Evolutionary conservation across 345 rosid species (phyloP).

Genomic region (Durio zibethinus): DNA sequence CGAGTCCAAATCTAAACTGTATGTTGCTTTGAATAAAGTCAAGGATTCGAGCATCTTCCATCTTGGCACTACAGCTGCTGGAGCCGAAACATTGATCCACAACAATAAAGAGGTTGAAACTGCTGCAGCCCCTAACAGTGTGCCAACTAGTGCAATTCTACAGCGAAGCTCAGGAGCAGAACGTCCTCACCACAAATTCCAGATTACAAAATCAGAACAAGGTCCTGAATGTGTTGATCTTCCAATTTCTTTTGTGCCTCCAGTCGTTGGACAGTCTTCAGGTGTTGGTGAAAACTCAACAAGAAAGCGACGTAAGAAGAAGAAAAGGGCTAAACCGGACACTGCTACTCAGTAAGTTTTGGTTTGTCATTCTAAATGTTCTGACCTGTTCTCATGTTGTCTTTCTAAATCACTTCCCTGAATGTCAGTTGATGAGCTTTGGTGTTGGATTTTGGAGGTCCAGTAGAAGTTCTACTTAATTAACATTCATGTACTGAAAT

Average conservation of each 20-base stretch:
- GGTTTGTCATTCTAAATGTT: neutral
- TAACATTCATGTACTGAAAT: neutral
- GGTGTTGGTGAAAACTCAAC: slow-evolving; percentile 1
- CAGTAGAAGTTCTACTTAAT: neutral
- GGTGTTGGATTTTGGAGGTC: neutral
- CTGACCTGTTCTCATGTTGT: neutral
- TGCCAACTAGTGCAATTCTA: slow-evolving; percentile 6
- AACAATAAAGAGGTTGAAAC: neutral
- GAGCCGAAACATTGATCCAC: neutral
- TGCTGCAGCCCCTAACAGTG: neutral
- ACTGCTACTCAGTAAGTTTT: slow-evolving; percentile 16
- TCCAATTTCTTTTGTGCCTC: slow-evolving; percentile 22
- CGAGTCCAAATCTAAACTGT: slow-evolving; percentile 33
- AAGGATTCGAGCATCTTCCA: slow-evolving; percentile 9
- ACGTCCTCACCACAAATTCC: slow-evolving; percentile 6
- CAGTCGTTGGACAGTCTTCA: neutral
- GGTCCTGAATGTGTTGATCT: slow-evolving; percentile 1
- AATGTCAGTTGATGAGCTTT: neutral
- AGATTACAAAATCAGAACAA: slow-evolving; percentile 11
- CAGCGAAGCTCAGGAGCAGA: neutral
- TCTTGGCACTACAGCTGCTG: neutral
- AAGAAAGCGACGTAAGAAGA: slow-evolving; percentile 19
- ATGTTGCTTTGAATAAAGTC: slow-evolving; percentile 19
- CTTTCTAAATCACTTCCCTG: neutral
- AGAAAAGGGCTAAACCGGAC: slow-evolving; percentile 18